These are phyloP conservation scores for Cryptosporidium ryanae DNA, from an alignment of 169 alveolate species.

Conservation along the genomic window DNA sequence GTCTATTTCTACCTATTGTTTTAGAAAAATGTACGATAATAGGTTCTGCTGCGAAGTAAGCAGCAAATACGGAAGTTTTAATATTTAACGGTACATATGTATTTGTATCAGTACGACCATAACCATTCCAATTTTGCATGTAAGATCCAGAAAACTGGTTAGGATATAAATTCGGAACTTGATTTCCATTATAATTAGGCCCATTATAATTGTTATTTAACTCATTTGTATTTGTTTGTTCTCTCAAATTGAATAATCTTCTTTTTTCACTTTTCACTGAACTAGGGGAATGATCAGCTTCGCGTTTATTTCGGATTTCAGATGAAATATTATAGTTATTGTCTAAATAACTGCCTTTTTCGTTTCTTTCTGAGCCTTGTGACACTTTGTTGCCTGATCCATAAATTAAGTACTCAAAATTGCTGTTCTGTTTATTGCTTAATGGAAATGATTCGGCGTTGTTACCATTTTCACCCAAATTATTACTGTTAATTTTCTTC, in stretches of 20 bases:
- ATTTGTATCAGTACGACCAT: background rate
- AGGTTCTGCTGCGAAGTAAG: constrained; percentile 69
- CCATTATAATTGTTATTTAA: constrained; percentile 6
- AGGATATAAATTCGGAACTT: too few species aligned
- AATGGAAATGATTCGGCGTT: background rate
- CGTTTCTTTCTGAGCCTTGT: background rate
- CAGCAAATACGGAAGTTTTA: constrained; percentile 61
- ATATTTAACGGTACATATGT: constrained; percentile 56
- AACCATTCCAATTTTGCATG: too few species aligned
- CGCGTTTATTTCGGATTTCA: background rate
- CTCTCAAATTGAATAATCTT: constrained; percentile 12
- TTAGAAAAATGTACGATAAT: constrained; percentile 58
- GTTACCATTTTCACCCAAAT: background rate
- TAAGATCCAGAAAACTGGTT: too few species aligned
- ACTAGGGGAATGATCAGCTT: background rate
- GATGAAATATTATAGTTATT: background rate
- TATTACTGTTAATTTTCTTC: constrained; percentile 5
- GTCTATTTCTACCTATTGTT: constrained; percentile 56
- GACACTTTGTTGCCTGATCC: constrained; percentile 25
- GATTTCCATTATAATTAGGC: background rate
- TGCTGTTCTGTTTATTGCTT: background rate
- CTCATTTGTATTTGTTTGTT: background rate
- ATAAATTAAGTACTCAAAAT: constrained; percentile 36
- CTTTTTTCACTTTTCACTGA: background rate
- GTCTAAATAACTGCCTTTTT: background rate